Conservation (phyloP, 2,329 filamentous ascomycete species). For the Gremmenia infestans region DNA sequence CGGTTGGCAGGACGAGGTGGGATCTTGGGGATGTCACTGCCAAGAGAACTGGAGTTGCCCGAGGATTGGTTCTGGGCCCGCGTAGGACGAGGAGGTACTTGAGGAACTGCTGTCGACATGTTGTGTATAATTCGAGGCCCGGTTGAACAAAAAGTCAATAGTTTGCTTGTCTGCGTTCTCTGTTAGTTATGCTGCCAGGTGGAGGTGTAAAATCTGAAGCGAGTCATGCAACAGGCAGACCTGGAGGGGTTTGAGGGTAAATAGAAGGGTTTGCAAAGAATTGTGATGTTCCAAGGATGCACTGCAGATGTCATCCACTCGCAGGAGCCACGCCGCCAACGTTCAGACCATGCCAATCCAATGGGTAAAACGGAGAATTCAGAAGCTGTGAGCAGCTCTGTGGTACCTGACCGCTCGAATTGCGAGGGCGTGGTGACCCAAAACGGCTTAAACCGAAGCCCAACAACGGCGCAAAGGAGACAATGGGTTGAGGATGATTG, state of each 20-base stretch:
- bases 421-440: conserved; percentile 4
- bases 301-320: conserved; percentile 10
- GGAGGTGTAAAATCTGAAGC: background rate
- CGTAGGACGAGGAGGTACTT: conserved; percentile 58
- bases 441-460: background rate
- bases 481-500: conserved; percentile 4
- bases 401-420: conserved; percentile 11
- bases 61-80: conserved; percentile 43
- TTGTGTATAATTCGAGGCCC: conserved; percentile 1
- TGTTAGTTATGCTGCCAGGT: conserved; percentile 13
- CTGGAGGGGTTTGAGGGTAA: conserved; percentile 2
- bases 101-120: conserved; percentile 41
- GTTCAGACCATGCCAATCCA: conserved; percentile 8
- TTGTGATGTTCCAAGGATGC: background rate
- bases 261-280: background rate
- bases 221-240: conserved; percentile 12
- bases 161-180: conserved; percentile 8
- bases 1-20: conserved; percentile 70
- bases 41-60: conserved; percentile 30
- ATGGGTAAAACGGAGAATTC: conserved; percentile 1
- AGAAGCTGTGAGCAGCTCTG: conserved; percentile 3
- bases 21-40: conserved; percentile 58
- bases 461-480: background rate
- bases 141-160: conserved; percentile 1
- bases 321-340: conserved; percentile 9